phyloP scores from a whole-genome alignment of 2,329 filamentous ascomycete species.

The Fusarium redolens region DNA sequence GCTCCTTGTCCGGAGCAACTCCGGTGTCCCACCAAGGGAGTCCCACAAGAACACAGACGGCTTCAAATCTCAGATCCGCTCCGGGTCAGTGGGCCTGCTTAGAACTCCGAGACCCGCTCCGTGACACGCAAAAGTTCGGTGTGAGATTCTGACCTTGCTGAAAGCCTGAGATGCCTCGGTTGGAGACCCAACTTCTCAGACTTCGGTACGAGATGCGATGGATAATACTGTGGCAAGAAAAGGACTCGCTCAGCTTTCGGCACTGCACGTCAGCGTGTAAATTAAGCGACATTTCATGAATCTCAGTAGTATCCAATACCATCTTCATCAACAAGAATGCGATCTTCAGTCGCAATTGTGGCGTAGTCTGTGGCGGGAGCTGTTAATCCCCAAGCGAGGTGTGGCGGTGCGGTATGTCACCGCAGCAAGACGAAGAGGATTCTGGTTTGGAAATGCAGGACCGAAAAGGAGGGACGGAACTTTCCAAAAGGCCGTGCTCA shows the following conservation, averaged over 20 bases:
- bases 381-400: conserved; percentile 11
- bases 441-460: conserved; percentile 1
- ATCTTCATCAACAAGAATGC: conserved; percentile 14
- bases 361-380: conserved; percentile 11
- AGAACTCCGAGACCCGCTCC: conserved; percentile 4
- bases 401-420: conserved; percentile 27
- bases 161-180: background rate
- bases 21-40: background rate
- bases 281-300: conserved; percentile 3
- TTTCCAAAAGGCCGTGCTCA: background rate
- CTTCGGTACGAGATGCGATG: background rate
- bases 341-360: conserved; percentile 15
- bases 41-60: conserved; percentile 6
- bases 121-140: conserved; percentile 1
- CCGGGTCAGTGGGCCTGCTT: background rate
- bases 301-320: conserved; percentile 15
- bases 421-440: conserved; percentile 3
- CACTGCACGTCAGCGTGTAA: conserved; percentile 6
- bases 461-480: conserved; percentile 6
- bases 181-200: background rate
- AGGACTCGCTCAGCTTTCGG: conserved; percentile 2
- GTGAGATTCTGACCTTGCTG: background rate
- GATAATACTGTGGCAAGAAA: conserved; percentile 8
- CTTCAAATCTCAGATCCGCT: background rate
- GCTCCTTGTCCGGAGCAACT: background rate